Evolutionary conservation across 164 flowering plant species (phyloP), one percentile per base, ranked within the genome.

Genomic region (Macadamia integrifolia): DNA sequence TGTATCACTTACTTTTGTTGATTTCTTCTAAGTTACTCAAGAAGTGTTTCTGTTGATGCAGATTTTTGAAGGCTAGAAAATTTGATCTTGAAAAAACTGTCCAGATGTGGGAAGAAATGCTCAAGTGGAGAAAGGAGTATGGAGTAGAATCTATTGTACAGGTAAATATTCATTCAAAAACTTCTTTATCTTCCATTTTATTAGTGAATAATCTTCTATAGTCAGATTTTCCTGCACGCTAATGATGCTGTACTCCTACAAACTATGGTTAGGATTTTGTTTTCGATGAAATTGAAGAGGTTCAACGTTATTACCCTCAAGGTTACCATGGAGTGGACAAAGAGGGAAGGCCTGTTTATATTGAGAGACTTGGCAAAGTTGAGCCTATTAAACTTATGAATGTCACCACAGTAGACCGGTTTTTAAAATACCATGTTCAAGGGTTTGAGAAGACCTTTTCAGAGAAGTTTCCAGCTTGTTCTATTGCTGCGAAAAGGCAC

Each of bases 381-480:
- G 90, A 86, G 31, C 87, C 93, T 6, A 77, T 68, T 76, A 86
- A 84, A 76, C 83, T 88, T 40, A 77, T 88, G 89, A 78, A 64
- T 69, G 82, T 82, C 62, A 88, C 93, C 61, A 81, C 90, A 49
- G 78, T 84, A 61, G 93, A 88, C 15, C 81, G 93, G 15, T 88
- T 82, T 69, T 57, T 88, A 18, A 86, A 78, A 73, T 89, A 90
- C 79, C 96, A 92, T 71, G 77, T 92, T 17, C 96, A 90, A 75
- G 96, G 86, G 57, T 88, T 90, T 78, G 98, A 92, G 82, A 92
- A 81, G 82, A 69, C 85, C 49, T 86, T 92, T 64, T 30, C 69
- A 56, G 92, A 88, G 79, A 92, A 86, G 71, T 92, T 92, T 74
- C 91, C 94, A 57, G 90, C 91, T 48, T 89, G 94, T 75, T 86